These are phyloP conservation scores for Apostasia ramifera DNA, from an alignment of 106 monocot genomes.

Conservation along the genomic window DNA sequence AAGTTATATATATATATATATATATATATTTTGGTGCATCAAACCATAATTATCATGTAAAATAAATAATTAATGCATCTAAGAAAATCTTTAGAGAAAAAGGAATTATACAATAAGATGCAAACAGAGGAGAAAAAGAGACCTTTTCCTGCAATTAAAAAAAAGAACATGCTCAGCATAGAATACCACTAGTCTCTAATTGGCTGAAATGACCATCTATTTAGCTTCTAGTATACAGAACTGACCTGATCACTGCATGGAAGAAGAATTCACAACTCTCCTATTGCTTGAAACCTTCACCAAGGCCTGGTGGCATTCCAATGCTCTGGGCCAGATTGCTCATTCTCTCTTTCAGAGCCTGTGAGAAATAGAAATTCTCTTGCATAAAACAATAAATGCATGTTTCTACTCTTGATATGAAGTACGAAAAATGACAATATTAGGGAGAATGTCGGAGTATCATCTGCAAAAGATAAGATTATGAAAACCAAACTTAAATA, in stretches of 20 bases:
- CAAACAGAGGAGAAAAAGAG: not conserved
- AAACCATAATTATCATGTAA: no score
- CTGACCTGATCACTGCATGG: not conserved
- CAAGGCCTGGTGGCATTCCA: constrained; percentile 81
- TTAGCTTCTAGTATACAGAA: no score
- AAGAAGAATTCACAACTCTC: no score
- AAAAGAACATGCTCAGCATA: not conserved
- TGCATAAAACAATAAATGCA: not conserved
- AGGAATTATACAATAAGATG: not conserved
- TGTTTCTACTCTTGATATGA: not conserved
- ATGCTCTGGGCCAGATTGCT: constrained; percentile 93
- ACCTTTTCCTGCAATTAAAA: not conserved
- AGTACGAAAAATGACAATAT: not conserved
- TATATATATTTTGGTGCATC: no score
- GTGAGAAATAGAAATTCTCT: not conserved
- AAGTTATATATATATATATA: no score
- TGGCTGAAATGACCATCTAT: no score
- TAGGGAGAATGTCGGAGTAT: no score
- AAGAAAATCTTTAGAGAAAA: no score
- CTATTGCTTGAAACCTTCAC: constrained; percentile 40
- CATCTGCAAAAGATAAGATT: no score
- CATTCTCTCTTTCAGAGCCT: constrained; percentile 99
- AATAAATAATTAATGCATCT: no score
- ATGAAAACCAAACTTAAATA: no score
- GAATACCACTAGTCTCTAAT: no score